These are phyloP conservation scores for Fagopyrum homotropicum DNA, from an alignment of 148 eudicot genomes.

Conservation along the genomic window DNA sequence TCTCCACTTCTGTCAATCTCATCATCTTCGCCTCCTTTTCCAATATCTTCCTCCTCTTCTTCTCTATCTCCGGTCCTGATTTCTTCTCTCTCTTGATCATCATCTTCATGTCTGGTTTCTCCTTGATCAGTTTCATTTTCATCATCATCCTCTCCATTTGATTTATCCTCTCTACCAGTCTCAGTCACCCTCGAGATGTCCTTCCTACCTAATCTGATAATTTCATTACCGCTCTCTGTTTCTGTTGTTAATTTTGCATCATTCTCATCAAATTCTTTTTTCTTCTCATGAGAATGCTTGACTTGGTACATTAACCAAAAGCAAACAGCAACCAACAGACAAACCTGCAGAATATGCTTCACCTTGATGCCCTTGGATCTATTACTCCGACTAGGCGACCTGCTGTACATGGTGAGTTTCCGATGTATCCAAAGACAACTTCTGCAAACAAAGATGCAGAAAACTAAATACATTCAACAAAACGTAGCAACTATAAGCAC, in stretches of 20 bases:
- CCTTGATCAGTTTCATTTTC: slow-evolving; percentile 46
- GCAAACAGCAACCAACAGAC: slow-evolving; percentile 73
- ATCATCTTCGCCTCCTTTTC: slow-evolving; percentile 26
- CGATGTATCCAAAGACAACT: not conserved
- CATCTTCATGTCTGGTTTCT: slow-evolving; percentile 32
- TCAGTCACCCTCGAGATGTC: slow-evolving; percentile 32
- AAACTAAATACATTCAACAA: not conserved
- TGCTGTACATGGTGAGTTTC: slow-evolving; percentile 49
- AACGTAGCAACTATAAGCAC: not conserved
- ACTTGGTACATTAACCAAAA: slow-evolving; percentile 91
- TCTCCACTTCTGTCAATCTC: slow-evolving; percentile 26
- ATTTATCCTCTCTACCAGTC: not conserved
- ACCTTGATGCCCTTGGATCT: slow-evolving; percentile 67
- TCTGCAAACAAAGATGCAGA: slow-evolving; percentile 3
- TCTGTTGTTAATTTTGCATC: slow-evolving; percentile 27
- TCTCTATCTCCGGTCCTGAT: slow-evolving; percentile 29
- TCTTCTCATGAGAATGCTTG: slow-evolving; percentile 85
- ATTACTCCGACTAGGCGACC: slow-evolving; percentile 59
- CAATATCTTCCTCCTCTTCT: slow-evolving; percentile 26
- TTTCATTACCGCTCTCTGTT: slow-evolving; percentile 19
- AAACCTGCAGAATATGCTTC: slow-evolving; percentile 64
- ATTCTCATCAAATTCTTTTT: slow-evolving; percentile 47
- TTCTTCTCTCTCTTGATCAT: slow-evolving; percentile 37
- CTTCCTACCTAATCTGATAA: slow-evolving; percentile 57
- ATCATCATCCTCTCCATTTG: slow-evolving; percentile 45